Evolutionary conservation across 2,329 filamentous ascomycete genomes (phyloP), one percentile per base, ranked within the genome.

Genomic region (Elsinoe perseae): DNA sequence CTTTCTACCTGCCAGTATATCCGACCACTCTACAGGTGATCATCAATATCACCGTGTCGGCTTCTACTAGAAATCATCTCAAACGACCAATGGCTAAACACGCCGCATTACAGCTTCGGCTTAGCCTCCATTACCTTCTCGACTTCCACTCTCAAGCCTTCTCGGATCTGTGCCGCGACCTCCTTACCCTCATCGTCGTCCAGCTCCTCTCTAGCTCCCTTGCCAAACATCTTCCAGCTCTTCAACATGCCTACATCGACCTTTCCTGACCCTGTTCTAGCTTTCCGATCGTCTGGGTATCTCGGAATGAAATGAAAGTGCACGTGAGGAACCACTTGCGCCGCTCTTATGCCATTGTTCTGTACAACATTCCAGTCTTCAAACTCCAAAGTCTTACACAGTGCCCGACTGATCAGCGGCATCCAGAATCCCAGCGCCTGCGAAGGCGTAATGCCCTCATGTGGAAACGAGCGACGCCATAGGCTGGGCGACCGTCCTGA

Each of bases 341-440:
- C 90, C 1, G 92, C 92, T 28, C 89, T 82, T 2, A 84, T 84
- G 14, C 92, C 82, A 64, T 96, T 97, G 69, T 97, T 97, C 75
- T 97, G 92, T 56, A 97, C 89, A 27, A 97, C 83, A 70, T 98
- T 98, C 86, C 92, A 97, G 72, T 96, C 91, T 52, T 77, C 77
- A 1, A 89, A 81, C 8, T 84, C 86, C 2, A 85, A 87, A 0
- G 83, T 82, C 53, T 76, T 77, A 28, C 83, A 79, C 34, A 95
- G 77, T 0, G 87, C 87, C 18, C 81, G 75, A 16, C 86, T 87
- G 2, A 96, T 74, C 2, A 92, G 70, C 30, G 88, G 83, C 25
- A 95, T 79, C 75, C 73, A 78, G 61, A 75, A 74, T 4, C 75
- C 75, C 3, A 70, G 48, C 5, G 62, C 67, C 23, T 61, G 61